A percentile compares a stretch with the other conserved stretches of the same genome.
These are phyloP conservation scores for Pseudopyricularia javanii DNA, from an alignment of 2,329 filamentous ascomycete genomes.

Conservation along the genomic window DNA sequence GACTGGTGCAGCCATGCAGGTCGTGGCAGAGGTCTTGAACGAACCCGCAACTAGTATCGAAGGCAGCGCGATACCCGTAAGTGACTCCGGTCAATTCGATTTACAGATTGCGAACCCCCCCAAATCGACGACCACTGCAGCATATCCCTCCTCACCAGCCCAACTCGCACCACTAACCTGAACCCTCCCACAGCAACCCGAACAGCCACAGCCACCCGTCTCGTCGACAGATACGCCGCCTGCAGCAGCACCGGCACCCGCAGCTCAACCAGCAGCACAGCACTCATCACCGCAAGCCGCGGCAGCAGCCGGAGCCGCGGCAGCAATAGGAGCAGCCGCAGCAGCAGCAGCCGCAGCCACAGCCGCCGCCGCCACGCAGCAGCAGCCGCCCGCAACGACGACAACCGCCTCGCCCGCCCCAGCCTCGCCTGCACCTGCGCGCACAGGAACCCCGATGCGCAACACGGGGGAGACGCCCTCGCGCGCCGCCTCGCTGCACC, in stretches of 20 bases:
- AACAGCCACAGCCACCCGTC: background rate
- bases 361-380: background rate
- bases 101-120: background rate
- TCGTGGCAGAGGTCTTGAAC: background rate
- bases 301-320: background rate
- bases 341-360: background rate
- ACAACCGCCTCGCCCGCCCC: background rate
- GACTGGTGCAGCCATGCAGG: slow-evolving; percentile 2
- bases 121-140: background rate
- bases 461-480: slow-evolving; percentile 23
- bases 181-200: background rate
- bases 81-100: background rate
- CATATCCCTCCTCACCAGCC: background rate
- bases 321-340: background rate
- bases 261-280: background rate
- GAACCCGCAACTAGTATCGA: background rate
- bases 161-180: background rate
- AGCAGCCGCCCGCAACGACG: background rate
- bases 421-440: slow-evolving; percentile 23
- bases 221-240: background rate
- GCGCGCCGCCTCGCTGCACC: slow-evolving; percentile 43
- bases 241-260: background rate
- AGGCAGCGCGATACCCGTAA: background rate
- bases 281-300: background rate
- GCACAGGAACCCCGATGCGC: slow-evolving; percentile 36